Percentiles rank a stretch among this genome's conserved stretches.
Evolutionary conservation across 345 rosid genomes (phyloP).

Genomic region (Gynandropsis gynandra): DNA sequence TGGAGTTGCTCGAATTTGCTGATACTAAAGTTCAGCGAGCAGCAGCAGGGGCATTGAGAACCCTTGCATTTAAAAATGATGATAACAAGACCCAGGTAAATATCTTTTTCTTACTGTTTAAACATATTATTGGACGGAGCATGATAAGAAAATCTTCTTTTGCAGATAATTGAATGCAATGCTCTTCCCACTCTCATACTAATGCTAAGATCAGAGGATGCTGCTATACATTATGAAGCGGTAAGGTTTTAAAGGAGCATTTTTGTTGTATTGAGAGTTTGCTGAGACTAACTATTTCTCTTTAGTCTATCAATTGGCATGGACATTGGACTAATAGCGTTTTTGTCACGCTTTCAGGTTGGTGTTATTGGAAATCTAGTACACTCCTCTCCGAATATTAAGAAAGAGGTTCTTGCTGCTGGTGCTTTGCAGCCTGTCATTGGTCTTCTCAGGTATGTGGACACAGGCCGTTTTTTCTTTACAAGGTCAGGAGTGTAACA

Average conservation of each 20-base stretch:
- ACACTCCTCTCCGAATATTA: constrained; percentile 90
- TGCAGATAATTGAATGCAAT: constrained; percentile 88
- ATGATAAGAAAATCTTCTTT: constrained; percentile 5
- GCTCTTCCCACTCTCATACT: constrained; percentile 94
- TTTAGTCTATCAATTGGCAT: constrained; percentile 2
- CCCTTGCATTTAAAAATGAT: constrained; percentile 92
- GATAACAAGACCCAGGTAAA: constrained; percentile 86
- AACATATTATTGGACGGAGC: background rate
- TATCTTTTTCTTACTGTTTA: constrained; percentile 26
- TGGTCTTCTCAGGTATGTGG: constrained; percentile 67
- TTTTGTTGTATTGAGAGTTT: background rate
- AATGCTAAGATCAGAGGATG: constrained; percentile 93
- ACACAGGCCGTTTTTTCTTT: constrained; percentile 1
- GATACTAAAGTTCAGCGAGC: constrained; percentile 97
- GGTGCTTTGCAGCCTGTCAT: constrained; percentile 98
- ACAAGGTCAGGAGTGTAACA: constrained; percentile 5
- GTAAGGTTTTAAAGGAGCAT: constrained; percentile 34
- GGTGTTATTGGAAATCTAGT: constrained; percentile 95
- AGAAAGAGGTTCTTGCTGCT: constrained; percentile 88
- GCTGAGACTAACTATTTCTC: background rate
- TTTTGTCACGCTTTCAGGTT: constrained; percentile 39
- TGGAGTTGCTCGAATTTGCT: constrained; percentile 76
- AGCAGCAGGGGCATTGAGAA: constrained; percentile 95
- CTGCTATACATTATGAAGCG: constrained; percentile 98
- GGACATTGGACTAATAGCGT: constrained; percentile 16